Base-by-base conservation (phyloP, 2,329 filamentous ascomycete species). In the Monilinia fructigena region DNA sequence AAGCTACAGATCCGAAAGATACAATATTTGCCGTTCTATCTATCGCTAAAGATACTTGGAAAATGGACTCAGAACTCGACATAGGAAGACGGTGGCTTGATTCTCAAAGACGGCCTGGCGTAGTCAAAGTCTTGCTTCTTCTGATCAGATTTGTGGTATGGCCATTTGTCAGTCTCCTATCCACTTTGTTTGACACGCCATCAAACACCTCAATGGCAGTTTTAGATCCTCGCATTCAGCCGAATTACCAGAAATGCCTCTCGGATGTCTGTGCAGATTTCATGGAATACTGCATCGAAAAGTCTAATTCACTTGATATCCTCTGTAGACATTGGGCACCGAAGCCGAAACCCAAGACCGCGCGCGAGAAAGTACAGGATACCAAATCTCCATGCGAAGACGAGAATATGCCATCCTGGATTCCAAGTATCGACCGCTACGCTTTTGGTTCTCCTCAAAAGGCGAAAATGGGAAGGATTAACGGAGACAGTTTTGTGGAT, bases 221-320 rank as follows among this genome's bases (percentile, higher is more conserved):
- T n/a, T 28, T 55, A 20, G 68, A 72, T 40, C 38, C 48, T 10
- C 58, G 71, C 6, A 67, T 73, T 42, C 48, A 54, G 3, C 68
- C 71, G 11, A 55, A 70, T 28, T 72, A 73, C 35, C 31, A 68
- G 4, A 73, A 72, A 53, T 16, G 47, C 20, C 56, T 72, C 5
- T 40, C 54, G 1, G 70, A 72, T 52, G 69, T 72, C 5, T 72
- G 61, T 55, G 55, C 68, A 2, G 69, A 72, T 42, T 73, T 73
- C 42, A 71, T 72, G 18, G 66, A 72, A 10, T 73, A 70, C 42
- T 72, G 70, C 26, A 68, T 73, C 14, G 69, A 71, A 12, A 65
- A 63, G 3, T 73, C 71, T 0, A 35, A 67, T 12, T 72, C 69
- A 1, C 65, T 73, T 38, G 70, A 73, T 53, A 70, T 73, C 6